Base-by-base conservation (phyloP, 2,329 filamentous ascomycete genomes). In the Diaporthe batatas region DNA sequence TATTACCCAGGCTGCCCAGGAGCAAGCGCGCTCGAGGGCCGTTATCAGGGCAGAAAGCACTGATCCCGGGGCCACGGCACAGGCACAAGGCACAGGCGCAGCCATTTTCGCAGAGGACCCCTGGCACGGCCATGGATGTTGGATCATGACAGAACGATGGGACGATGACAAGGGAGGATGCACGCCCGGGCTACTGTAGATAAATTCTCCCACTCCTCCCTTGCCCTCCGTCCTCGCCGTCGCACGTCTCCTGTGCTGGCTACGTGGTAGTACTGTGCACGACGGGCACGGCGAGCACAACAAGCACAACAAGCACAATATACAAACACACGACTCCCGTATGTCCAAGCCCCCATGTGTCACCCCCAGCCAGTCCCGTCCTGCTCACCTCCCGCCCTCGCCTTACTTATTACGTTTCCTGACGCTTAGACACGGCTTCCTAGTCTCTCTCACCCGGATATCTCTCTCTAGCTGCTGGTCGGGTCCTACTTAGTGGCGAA, bases 401-500 rank as follows among this genome's bases (percentile, higher is more conserved):
- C 59, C 29, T n/a, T 21, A 18, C 25, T 47, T 25, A 10, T 44
- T 44, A 62, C 68, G 47, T 67, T 67, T 67, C 34, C 53, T 70
- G 55, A 59, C 47, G 23, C 23, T 62, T 51, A 42, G 34, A 62
- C 68, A 42, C 32, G 55, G 57, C 55, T 39, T 1, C 53, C 55
- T 53, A 36, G 49, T 44, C 44, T 21, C 49, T 53, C 51, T 42
- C 39, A 51, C 29, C 62, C 44, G 62, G 23, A 34, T 53, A 53
- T 67, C 47, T 67, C 58, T 47, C 59, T 36, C 39, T 67, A 53
- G 62, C 23, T 62, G 55, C 36, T 59, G 39, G 23, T 32, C 47
- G 47, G n/a, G 47, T 39, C 29, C 44, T 51, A 39, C 62, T 53
- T 62, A 62, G 68, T 70, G 68, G 68, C 68, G 42, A 70, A 62